Base-by-base conservation (phyloP, 495 filamentous ascomycete species). In the Glonium stellatum region DNA sequence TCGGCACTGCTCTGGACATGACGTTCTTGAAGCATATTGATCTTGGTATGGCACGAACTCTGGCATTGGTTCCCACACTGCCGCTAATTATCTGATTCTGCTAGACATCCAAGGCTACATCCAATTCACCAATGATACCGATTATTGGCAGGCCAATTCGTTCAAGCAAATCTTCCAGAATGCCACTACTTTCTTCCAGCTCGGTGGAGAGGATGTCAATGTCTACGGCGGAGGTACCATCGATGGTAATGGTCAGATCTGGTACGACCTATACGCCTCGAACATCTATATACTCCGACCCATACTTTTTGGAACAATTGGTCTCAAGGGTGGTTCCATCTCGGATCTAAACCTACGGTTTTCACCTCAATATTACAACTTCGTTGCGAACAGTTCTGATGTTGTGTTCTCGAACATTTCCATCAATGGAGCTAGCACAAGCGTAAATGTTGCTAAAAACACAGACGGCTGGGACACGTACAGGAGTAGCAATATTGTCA, bases 171-270 rank as follows among this genome's bases (percentile, higher is more conserved):
- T 66, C 54, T 87, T 80, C 72, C 85, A 88, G 63, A 86, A 87
- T 63, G 78, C 81, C 0, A 82, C 82, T 0, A 82, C 83, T 4
- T 87, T 87, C 77, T 88, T 84, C 79, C 78, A 82, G 70, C 76
- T 87, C 59, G 84, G 85, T 36, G 85, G 85, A 19, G 73, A 79
- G 19, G 84, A 88, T 64, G 83, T 88, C 35, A 84, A 86, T 62
- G 73, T 88, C 48, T 88, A 86, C 57, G 84, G 84, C 3, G 77
- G 77, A 25, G 84, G 84, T 34, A 84, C 76, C 4, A 67, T 86
- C 10, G 77, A 85, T 65, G 84, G 85, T 31, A 87, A 87, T 62
- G 85, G 85, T 0, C 84, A 89, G 69, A 77, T 83, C 13, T 87
- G 84, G 83, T 88, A 87, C 69, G 84, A 88, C 67, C 58, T 61